phyloP scores from a whole-genome alignment of 2,329 filamentous ascomycete species.

The Chalara sp. region DNA sequence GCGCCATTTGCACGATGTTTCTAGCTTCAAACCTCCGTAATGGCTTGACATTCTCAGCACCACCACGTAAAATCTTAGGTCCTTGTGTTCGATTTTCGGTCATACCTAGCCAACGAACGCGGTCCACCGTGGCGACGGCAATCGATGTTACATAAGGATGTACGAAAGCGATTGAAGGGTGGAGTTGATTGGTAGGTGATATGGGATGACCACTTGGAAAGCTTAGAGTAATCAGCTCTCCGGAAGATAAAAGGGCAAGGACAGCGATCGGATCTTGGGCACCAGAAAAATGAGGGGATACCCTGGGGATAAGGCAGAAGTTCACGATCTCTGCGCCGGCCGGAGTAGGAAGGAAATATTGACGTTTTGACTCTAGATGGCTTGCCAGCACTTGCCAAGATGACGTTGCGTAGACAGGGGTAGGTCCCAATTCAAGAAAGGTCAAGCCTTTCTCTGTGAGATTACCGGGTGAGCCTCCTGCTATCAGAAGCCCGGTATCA shows the following conservation, averaged over 20 bases:
- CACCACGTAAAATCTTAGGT: constrained; percentile 71
- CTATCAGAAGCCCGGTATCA: constrained; percentile 81
- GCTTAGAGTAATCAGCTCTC: constrained; percentile 81
- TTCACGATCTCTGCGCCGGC: constrained; percentile 69
- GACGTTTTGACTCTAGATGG: constrained; percentile 73
- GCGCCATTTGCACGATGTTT: constrained; percentile 78
- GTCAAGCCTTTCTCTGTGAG: constrained; percentile 70
- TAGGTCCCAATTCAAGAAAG: constrained; percentile 82
- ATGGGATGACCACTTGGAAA: constrained; percentile 92
- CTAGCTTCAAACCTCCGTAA: constrained; percentile 74
- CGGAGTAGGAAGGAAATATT: constrained; percentile 67
- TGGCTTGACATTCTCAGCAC: constrained; percentile 62
- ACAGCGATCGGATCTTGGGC: constrained; percentile 87
- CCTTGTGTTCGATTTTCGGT: constrained; percentile 76
- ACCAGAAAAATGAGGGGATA: constrained; percentile 78
- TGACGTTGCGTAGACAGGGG: constrained; percentile 85
- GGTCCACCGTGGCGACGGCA: constrained; percentile 65
- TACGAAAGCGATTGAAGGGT: constrained; percentile 78
- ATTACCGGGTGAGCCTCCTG: constrained; percentile 68
- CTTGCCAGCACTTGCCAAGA: constrained; percentile 76
- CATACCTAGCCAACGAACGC: constrained; percentile 83
- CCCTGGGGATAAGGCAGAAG: constrained; percentile 76
- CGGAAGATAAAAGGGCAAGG: constrained; percentile 72
- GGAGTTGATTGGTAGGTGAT: constrained; percentile 85
- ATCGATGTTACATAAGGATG: constrained; percentile 80